Evolutionary conservation across 768 basidiomycete genomes (phyloP).

Genomic region (Pholiota conissans): DNA sequence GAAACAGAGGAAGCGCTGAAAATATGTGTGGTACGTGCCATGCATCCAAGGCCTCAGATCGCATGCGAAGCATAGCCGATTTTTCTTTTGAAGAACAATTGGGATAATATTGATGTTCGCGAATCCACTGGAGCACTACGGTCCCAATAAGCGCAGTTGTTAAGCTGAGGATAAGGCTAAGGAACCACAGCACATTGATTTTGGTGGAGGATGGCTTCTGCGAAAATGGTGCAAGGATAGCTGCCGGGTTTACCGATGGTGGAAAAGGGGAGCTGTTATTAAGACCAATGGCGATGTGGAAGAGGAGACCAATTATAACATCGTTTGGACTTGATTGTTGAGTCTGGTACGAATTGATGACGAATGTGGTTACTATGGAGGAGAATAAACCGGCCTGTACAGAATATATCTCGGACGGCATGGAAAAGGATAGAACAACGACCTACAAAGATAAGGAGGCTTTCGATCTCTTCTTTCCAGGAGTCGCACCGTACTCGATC

Average conservation of each 20-base stretch:
- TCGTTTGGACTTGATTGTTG: too few relatives aligned
- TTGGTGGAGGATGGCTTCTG: background rate
- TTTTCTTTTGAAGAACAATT: background rate
- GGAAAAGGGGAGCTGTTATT: background rate
- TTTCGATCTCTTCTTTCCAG: slow-evolving; percentile 22
- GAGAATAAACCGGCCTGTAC: too few relatives aligned
- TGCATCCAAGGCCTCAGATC: background rate
- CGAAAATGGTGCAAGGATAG: background rate
- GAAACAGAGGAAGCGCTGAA: slow-evolving; percentile 1
- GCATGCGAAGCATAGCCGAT: slow-evolving; percentile 1
- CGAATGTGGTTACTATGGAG: too few relatives aligned
- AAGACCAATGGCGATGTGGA: too few relatives aligned
- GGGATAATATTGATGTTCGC: slow-evolving; percentile 3
- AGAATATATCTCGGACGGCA: too few relatives aligned
- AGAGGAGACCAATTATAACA: too few relatives aligned
- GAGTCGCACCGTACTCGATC: slow-evolving; percentile 7
- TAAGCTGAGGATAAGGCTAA: slow-evolving; percentile 10
- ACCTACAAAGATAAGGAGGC: slow-evolving; percentile 21
- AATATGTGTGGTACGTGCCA: slow-evolving; percentile 9
- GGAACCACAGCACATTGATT: slow-evolving; percentile 11
- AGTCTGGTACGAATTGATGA: too few relatives aligned
- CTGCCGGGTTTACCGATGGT: background rate
- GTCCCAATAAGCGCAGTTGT: slow-evolving; percentile 8
- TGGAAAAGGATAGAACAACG: too few relatives aligned
- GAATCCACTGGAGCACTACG: slow-evolving; percentile 9